Conservation (phyloP, 805 yeast genomes). For the Yarrowia sp. region DNA sequence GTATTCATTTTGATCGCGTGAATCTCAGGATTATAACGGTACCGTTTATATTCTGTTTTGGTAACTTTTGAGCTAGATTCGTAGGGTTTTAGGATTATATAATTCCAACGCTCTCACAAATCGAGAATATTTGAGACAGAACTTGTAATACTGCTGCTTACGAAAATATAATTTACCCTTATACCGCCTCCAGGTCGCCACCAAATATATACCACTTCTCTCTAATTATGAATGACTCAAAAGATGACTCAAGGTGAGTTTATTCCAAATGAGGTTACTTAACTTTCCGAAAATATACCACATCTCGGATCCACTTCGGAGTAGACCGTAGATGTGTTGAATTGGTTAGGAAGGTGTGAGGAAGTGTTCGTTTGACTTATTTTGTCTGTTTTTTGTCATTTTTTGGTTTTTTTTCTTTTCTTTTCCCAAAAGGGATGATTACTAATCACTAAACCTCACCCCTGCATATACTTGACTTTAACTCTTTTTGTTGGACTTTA, state of each 20-base stretch:
- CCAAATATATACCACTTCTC: too few relatives aligned
- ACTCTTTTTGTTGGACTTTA: background rate
- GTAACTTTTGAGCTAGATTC: too few relatives aligned
- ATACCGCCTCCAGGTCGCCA: too few relatives aligned
- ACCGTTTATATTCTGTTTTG: background rate
- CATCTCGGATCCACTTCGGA: constrained; percentile 4
- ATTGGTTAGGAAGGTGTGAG: background rate
- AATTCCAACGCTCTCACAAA: too few relatives aligned
- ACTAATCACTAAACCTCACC: background rate
- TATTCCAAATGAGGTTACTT: background rate
- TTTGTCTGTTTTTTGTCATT: background rate
- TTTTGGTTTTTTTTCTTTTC: background rate
- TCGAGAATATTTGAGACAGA: too few relatives aligned
- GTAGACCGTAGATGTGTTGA: background rate
- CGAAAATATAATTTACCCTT: too few relatives aligned
- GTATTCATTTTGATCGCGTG: background rate
- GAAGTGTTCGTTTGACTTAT: background rate
- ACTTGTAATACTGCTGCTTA: too few relatives aligned
- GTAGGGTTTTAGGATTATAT: too few relatives aligned
- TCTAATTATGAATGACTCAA: background rate
- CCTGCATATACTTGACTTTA: background rate
- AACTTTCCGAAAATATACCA: too few relatives aligned
- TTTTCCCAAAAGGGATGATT: too few relatives aligned
- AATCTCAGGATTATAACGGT: background rate
- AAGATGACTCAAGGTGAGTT: background rate